These are phyloP conservation scores for Hypoxylon perforatum DNA, from an alignment of 495 filamentous ascomycete species.

Conservation along the genomic window DNA sequence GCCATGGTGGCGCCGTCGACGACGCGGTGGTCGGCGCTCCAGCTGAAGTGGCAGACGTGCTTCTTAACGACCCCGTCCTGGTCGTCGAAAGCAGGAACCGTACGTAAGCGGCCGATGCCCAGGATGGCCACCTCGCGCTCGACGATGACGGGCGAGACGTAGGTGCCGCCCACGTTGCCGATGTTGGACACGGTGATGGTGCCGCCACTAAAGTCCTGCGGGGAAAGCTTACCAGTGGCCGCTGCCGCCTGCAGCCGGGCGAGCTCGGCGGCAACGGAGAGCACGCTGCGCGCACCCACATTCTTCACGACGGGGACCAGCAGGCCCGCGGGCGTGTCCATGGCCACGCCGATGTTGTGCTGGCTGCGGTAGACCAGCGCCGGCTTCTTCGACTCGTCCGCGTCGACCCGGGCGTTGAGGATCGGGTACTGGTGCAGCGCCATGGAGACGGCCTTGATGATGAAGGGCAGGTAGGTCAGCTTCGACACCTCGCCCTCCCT, in stretches of 20 bases:
- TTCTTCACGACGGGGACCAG: conserved; percentile 95
- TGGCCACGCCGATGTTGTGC: conserved; percentile 96
- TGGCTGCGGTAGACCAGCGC: conserved; percentile 78
- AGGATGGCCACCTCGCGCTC: conserved; percentile 90
- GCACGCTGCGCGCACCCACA: conserved; percentile 77
- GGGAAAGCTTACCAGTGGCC: conserved; percentile 75
- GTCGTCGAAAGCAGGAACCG: conserved; percentile 75
- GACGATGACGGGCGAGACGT: conserved; percentile 90
- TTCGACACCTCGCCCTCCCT: conserved; percentile 60
- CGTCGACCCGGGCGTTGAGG: conserved; percentile 86
- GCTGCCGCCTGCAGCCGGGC: conserved; percentile 77
- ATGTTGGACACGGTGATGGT: conserved; percentile 98
- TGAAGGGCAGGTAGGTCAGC: conserved; percentile 90
- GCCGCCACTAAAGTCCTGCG: conserved; percentile 82
- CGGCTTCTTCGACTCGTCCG: conserved; percentile 64
- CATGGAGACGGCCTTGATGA: conserved; percentile 93
- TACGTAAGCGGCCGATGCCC: conserved; percentile 82
- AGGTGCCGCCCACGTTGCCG: conserved; percentile 94
- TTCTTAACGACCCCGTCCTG: conserved; percentile 67
- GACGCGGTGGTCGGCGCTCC: conserved; percentile 96
- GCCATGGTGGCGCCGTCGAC: conserved; percentile 96
- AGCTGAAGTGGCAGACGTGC: conserved; percentile 86
- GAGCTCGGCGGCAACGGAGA: conserved; percentile 81
- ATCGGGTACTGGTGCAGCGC: conserved; percentile 82
- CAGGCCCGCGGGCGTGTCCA: conserved; percentile 91